Percentiles rank a stretch among this genome's conserved stretches.
These are phyloP conservation scores for Paraphaeosphaeria minitans DNA, from an alignment of 2,329 filamentous ascomycete species.

Conservation along the genomic window DNA sequence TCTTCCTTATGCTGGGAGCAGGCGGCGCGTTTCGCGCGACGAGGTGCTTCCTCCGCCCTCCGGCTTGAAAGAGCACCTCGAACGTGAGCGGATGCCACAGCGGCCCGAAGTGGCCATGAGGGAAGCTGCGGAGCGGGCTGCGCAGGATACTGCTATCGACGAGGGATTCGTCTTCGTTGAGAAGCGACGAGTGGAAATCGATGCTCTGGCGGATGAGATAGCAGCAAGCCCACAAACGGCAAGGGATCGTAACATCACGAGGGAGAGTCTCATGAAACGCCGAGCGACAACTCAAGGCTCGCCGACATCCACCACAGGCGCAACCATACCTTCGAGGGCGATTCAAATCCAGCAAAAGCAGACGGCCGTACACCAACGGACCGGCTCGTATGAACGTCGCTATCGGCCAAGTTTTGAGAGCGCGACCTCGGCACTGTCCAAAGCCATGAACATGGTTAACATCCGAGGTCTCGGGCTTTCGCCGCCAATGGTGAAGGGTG, in stretches of 20 bases:
- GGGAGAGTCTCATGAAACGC: constrained; percentile 69
- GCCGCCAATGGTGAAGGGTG: constrained; percentile 63
- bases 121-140: constrained; percentile 66
- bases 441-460: constrained; percentile 93
- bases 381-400: constrained; percentile 79
- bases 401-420: constrained; percentile 76
- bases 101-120: constrained; percentile 47
- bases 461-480: constrained; percentile 73
- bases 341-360: constrained; percentile 74
- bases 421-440: constrained; percentile 88
- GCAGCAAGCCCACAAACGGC: constrained; percentile 74
- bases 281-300: constrained; percentile 78
- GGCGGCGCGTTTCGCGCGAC: constrained; percentile 65
- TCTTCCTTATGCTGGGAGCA: constrained; percentile 54
- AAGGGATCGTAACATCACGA: constrained; percentile 54
- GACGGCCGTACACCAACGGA: constrained; percentile 69
- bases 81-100: constrained; percentile 49
- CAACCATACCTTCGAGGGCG: constrained; percentile 72
- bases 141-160: constrained; percentile 87
- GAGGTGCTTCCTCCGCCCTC: constrained; percentile 52
- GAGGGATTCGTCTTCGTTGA: constrained; percentile 96
- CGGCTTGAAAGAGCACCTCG: constrained; percentile 55
- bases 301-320: constrained; percentile 71
- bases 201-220: constrained; percentile 94
- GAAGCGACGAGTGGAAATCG: constrained; percentile 93